Evolutionary conservation across 225 moss, liverwort and hornwort species (phyloP).

Genomic region (Thuidium tamariscinum): DNA sequence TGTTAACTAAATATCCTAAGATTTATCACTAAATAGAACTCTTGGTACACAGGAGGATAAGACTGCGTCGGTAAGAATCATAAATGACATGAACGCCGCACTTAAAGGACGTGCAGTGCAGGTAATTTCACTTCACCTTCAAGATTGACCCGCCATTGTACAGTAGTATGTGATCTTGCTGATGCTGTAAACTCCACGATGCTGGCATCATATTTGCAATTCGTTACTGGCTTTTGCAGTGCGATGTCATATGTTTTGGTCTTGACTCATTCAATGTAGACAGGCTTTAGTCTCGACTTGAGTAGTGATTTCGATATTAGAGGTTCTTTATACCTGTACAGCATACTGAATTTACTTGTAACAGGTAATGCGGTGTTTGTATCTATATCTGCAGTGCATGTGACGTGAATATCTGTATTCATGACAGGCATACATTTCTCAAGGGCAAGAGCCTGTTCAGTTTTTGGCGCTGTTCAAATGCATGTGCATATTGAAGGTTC

Average conservation of each 20-base stretch:
- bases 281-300: not conserved
- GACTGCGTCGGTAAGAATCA: conserved; percentile 16
- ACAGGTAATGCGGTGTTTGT: not conserved
- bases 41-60: conserved; percentile 51
- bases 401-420: conserved; percentile 10
- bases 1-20: not conserved
- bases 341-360: not conserved
- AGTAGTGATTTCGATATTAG: not conserved
- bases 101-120: conserved; percentile 81
- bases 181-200: not conserved
- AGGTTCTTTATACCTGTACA: not conserved
- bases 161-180: not conserved
- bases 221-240: not conserved
- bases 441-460: conserved; percentile 87
- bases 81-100: conserved; percentile 30
- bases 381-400: not conserved
- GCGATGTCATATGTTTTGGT: not conserved
- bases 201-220: not conserved
- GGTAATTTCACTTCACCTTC: conserved; percentile 19
- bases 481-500: conserved; percentile 78
- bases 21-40: not conserved
- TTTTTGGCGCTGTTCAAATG: conserved; percentile 88
- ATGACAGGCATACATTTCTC: conserved; percentile 56
- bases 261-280: not conserved
- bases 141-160: not conserved